Conservation (phyloP, 352 stramenopile genomes). For the Pythium rhizo-oryzae region DNA sequence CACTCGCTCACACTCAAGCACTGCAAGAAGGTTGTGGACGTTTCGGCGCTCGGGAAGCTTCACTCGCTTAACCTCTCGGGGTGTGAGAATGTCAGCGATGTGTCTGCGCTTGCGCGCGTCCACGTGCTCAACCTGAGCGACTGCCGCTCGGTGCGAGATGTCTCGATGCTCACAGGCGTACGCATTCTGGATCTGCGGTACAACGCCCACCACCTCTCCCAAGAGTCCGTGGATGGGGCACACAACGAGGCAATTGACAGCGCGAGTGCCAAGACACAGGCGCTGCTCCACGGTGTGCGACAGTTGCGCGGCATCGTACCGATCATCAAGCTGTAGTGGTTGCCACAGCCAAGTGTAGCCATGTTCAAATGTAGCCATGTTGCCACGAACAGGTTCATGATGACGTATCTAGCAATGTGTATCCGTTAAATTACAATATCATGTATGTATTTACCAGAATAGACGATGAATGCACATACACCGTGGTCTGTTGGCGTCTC, state of each 20-base stretch:
- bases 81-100: constrained; percentile 48
- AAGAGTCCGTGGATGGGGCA: too few relatives aligned
- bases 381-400: not conserved
- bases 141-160: constrained; percentile 49
- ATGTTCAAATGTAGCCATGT: not conserved
- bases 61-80: constrained; percentile 68
- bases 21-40: constrained; percentile 48
- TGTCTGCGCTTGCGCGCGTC: constrained; percentile 45
- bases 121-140: constrained; percentile 68
- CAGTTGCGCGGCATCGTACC: constrained; percentile 30
- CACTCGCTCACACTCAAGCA: constrained; percentile 69
- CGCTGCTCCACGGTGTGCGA: constrained; percentile 28
- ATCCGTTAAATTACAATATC: constrained; percentile 22
- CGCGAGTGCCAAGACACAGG: constrained; percentile 26
- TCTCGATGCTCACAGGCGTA: constrained; percentile 59
- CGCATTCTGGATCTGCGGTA: constrained; percentile 65
- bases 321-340: constrained; percentile 39
- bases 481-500: too few relatives aligned
- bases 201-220: constrained; percentile 35
- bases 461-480: constrained; percentile 31
- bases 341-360: not conserved
- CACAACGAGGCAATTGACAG: constrained; percentile 3
- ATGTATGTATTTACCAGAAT: constrained; percentile 27
- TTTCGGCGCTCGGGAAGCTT: constrained; percentile 43
- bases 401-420: constrained; percentile 13